A percentile compares a stretch with the other conserved stretches of the same genome.
These are phyloP conservation scores for Solanum gracilifrons DNA, from an alignment of 257 asterid genomes.

Conservation along the genomic window DNA sequence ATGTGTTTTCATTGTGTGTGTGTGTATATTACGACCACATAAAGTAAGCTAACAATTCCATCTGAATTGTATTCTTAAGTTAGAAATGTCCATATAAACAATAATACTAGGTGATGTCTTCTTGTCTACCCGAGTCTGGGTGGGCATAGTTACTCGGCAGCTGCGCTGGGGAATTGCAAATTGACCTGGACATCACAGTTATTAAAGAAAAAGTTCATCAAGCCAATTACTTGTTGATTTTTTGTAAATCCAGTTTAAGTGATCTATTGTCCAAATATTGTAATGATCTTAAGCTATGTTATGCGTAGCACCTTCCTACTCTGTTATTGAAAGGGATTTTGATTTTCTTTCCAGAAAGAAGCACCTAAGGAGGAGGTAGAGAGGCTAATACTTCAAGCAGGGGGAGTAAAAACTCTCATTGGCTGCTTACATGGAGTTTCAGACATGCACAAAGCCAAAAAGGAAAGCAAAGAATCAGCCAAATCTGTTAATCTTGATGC, in stretches of 20 bases:
- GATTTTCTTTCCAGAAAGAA: conserved; percentile 40
- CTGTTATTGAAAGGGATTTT: neutral
- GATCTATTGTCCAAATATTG: neutral
- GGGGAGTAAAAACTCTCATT: conserved; percentile 78
- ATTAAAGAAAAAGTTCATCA: no score
- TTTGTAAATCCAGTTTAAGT: neutral
- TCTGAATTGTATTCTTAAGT: neutral
- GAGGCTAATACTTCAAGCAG: conserved; percentile 58
- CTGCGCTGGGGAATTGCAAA: neutral
- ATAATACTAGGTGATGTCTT: neutral
- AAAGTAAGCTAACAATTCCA: neutral
- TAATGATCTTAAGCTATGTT: neutral
- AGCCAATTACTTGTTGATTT: neutral
- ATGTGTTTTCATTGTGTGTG: neutral
- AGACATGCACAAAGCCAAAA: conserved; percentile 41
- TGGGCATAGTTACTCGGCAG: neutral
- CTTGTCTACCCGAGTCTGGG: neutral
- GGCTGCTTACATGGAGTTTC: conserved; percentile 60
- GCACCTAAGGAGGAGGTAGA: conserved; percentile 73
- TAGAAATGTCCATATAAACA: neutral
- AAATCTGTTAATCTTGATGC: conserved; percentile 2
- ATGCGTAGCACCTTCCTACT: neutral
- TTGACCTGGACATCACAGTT: neutral
- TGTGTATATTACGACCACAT: neutral
- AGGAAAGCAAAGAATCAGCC: conserved; percentile 12